Percentiles rank a stretch among this genome's conserved stretches.
phyloP scores from a whole-genome alignment of 1,284 basidiomycete genomes.

The Inonotus obliquus region DNA sequence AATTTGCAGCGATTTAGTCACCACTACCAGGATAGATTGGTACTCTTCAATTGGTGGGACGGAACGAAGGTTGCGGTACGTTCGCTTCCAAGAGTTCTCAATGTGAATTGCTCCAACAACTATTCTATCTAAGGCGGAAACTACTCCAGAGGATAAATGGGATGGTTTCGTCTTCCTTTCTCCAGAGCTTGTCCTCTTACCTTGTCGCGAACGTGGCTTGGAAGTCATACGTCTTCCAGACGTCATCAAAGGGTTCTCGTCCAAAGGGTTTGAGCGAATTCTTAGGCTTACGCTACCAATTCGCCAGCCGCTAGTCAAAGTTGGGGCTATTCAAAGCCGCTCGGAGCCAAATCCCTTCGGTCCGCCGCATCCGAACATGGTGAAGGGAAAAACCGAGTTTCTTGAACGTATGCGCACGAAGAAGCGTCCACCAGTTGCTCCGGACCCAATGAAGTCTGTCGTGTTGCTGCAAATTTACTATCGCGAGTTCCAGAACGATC shows the following conservation, averaged over 20 bases:
- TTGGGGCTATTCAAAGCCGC: constrained; percentile 35
- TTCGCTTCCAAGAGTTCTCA: constrained; percentile 28
- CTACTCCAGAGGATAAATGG: constrained; percentile 29
- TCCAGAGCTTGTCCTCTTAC: constrained; percentile 35
- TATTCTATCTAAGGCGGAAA: constrained; percentile 23
- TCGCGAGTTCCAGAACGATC: constrained; percentile 22
- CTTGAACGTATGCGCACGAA: constrained; percentile 13
- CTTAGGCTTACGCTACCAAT: constrained; percentile 32
- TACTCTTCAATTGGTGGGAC: constrained; percentile 18
- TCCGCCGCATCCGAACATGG: constrained; percentile 9
- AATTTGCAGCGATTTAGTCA: constrained; percentile 5
- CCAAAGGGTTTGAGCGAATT: constrained; percentile 18
- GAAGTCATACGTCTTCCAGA: constrained; percentile 32
- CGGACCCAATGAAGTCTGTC: constrained; percentile 33
- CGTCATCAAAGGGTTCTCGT: constrained; percentile 3
- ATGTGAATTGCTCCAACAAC: constrained; percentile 16
- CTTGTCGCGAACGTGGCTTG: constrained; percentile 34
- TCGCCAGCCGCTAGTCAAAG: constrained; percentile 25
- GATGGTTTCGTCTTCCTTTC: constrained; percentile 39
- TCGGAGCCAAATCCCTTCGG: constrained; percentile 42
- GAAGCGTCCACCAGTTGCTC: constrained; percentile 28
- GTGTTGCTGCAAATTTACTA: constrained; percentile 36
- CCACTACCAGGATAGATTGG: not conserved
- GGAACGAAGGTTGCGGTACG: constrained; percentile 7
- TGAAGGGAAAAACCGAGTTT: constrained; percentile 5